Conservation (phyloP, 108 stramenopile genomes). For the Chaetoceros tenuissimus region DNA sequence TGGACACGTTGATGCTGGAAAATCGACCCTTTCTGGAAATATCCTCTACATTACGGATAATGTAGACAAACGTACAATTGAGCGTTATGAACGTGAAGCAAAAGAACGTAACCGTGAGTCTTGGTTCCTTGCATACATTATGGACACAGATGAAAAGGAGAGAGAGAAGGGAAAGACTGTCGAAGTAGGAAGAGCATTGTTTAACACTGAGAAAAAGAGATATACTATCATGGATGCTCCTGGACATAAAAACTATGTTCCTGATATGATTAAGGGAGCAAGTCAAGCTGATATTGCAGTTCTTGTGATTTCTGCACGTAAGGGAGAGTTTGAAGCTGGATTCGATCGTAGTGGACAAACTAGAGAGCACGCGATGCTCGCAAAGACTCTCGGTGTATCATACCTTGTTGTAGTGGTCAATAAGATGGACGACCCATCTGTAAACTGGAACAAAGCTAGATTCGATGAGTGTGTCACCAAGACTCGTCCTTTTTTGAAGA, state of each 20-base stretch:
- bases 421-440: conserved; percentile 99
- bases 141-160: conserved; percentile 99
- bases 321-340: conserved; percentile 98
- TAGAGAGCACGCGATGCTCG: conserved; percentile 97
- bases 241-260: conserved; percentile 99
- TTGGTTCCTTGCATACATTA: conserved; percentile 99
- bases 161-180: conserved; percentile 99
- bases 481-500: conserved; percentile 93
- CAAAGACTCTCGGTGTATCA: conserved; percentile 96
- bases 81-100: conserved; percentile 96
- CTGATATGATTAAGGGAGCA: conserved; percentile 99
- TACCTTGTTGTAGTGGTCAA: conserved; percentile 97
- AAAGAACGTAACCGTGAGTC: conserved; percentile 99
- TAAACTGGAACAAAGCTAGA: conserved; percentile 87
- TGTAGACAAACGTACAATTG: conserved; percentile 99
- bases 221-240: conserved; percentile 99
- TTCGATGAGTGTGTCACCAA: conserved; percentile 94
- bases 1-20: conserved; percentile 98
- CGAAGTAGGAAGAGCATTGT: conserved; percentile 96
- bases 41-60: conserved; percentile 96
- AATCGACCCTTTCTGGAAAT: conserved; percentile 95
- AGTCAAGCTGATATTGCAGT: conserved; percentile 97
- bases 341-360: conserved; percentile 99
- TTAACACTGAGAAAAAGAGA: conserved; percentile 89
- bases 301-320: conserved; percentile 97